Conservation (phyloP, 2,329 filamentous ascomycete genomes). For the Ustulina deusta region DNA sequence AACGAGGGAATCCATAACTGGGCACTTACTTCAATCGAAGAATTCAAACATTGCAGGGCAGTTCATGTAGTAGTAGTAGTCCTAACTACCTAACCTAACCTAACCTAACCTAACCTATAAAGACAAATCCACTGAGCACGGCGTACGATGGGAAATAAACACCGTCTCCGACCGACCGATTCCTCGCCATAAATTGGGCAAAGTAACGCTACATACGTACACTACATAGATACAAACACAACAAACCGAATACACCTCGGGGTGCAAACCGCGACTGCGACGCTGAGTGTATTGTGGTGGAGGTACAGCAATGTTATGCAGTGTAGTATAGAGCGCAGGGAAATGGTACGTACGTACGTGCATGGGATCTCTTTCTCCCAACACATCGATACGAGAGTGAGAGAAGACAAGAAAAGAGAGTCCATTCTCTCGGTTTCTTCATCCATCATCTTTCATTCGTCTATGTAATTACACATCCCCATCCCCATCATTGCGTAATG, state of each 20-base stretch:
- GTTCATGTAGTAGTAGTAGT: no score
- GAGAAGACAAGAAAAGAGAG: not conserved
- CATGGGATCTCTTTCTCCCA: not conserved
- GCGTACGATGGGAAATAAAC: not conserved
- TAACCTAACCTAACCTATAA: no score
- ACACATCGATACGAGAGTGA: not conserved
- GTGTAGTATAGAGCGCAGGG: not conserved
- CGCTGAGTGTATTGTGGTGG: not conserved
- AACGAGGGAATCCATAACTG: no score
- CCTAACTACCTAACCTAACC: not conserved
- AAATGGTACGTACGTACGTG: not conserved
- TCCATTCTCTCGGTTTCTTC: conserved; percentile 16
- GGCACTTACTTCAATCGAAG: no score
- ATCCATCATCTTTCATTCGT: conserved; percentile 22
- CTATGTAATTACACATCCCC: conserved; percentile 29
- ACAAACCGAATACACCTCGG: not conserved
- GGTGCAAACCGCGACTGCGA: not conserved
- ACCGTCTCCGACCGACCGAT: no score
- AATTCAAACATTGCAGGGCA: no score
- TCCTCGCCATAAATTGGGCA: no score
- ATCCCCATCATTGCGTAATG: not conserved
- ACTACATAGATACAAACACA: not conserved
- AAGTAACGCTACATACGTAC: no score
- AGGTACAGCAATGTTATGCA: not conserved
- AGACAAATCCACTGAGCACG: not conserved